Evolutionary conservation across 202 grass and related monocot genomes (phyloP).

Genomic region (Musa balbisiana): DNA sequence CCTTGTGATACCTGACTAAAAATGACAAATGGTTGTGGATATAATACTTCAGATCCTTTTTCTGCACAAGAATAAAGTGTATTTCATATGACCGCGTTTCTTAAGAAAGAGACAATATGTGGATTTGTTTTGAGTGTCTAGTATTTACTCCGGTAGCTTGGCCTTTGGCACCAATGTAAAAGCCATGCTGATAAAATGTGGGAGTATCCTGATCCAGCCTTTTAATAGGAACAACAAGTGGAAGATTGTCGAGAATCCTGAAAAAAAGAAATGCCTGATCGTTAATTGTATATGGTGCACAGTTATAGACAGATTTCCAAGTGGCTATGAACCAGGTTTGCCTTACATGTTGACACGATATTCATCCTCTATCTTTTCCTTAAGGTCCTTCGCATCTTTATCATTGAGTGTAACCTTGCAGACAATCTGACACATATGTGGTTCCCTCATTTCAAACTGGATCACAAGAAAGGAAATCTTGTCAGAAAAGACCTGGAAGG

Average conservation of each 20-base stretch:
- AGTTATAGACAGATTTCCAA: neutral
- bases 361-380: constrained; percentile 22
- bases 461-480: neutral
- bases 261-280: neutral
- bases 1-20: constrained; percentile 84
- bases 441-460: constrained; percentile 22
- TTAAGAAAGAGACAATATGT: neutral
- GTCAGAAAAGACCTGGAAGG: neutral
- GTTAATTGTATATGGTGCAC: constrained; percentile 7
- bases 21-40: constrained; percentile 95
- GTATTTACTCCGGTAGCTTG: constrained; percentile 44
- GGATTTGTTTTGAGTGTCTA: neutral
- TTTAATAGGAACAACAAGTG: constrained; percentile 19
- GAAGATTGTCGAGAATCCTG: constrained; percentile 28
- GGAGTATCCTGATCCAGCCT: constrained; percentile 9
- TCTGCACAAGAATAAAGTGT: constrained; percentile 32
- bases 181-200: constrained; percentile 49
- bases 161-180: constrained; percentile 57
- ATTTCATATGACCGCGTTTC: neutral
- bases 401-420: constrained; percentile 10
- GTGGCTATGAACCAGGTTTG: neutral
- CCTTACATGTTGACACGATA: constrained; percentile 24
- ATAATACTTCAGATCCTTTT: constrained; percentile 83
- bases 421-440: constrained; percentile 17
- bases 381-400: constrained; percentile 9